These are phyloP conservation scores for Primulina tabacum DNA, from an alignment of 257 asterid genomes.

Conservation along the genomic window DNA sequence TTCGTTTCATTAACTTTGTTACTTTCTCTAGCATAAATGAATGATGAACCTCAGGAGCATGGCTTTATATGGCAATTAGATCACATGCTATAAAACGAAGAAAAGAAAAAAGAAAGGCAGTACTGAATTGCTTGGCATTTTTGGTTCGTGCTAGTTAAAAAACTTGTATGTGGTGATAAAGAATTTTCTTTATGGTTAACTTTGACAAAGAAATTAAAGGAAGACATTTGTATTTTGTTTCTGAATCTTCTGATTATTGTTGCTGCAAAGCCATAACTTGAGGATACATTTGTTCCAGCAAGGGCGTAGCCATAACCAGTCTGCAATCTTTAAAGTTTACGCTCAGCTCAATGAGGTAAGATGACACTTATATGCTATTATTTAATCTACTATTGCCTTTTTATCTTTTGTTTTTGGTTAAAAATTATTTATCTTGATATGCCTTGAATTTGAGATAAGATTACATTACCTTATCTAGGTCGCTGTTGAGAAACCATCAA, in stretches of 20 bases:
- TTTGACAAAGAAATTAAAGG: not conserved
- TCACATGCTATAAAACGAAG: not conserved
- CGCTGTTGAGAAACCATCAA: slow-evolving; percentile 37
- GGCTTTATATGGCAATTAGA: slow-evolving; percentile 7
- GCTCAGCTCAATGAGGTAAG: slow-evolving; percentile 48
- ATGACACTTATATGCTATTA: not conserved
- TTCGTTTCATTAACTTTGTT: not conserved
- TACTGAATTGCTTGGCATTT: slow-evolving; percentile 3
- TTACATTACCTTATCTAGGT: slow-evolving; percentile 26
- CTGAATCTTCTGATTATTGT: slow-evolving; percentile 3
- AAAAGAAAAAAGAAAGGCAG: not conserved
- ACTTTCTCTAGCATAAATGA: not conserved
- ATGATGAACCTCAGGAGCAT: not conserved
- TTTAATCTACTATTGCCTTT: not conserved
- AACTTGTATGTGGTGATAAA: not conserved
- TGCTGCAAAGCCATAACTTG: slow-evolving; percentile 4
- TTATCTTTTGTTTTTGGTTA: not conserved
- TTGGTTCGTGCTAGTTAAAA: not conserved
- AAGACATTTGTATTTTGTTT: slow-evolving; percentile 8
- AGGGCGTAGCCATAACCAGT: slow-evolving; percentile 35
- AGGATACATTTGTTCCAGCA: slow-evolving; percentile 18
- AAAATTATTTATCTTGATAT: slow-evolving; percentile 14
- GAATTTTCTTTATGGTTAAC: not conserved
- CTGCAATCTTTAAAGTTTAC: slow-evolving; percentile 37
- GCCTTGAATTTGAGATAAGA: slow-evolving; percentile 19